Percentiles rank a stretch among this genome's conserved stretches.
phyloP scores from a whole-genome alignment of 352 stramenopile genomes.

The Pythium phragmiticola region DNA sequence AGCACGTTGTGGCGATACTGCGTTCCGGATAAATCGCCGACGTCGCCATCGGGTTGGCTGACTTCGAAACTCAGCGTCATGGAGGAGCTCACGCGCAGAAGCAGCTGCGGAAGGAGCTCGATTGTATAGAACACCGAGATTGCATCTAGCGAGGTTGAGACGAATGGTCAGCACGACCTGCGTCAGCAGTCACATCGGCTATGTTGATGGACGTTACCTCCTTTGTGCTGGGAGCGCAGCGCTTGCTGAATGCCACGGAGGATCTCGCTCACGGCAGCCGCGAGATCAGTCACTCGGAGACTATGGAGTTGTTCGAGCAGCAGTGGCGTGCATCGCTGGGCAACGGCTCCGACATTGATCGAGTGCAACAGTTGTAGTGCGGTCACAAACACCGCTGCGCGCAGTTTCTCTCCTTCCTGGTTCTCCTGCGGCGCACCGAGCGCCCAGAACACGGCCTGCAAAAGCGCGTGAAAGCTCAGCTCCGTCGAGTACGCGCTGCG shows the following conservation, averaged over 20 bases:
- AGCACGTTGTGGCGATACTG: constrained; percentile 34
- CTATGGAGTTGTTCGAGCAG: constrained; percentile 42
- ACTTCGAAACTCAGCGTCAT: constrained; percentile 29
- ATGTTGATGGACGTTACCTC: constrained; percentile 12
- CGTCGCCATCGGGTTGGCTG: constrained; percentile 6
- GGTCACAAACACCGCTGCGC: constrained; percentile 25
- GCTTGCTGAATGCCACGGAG: constrained; percentile 31
- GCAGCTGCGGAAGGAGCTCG: constrained; percentile 43
- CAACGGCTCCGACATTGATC: constrained; percentile 25
- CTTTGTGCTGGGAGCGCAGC: constrained; percentile 30
- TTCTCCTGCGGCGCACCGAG: constrained; percentile 20
- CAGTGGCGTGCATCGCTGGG: constrained; percentile 23
- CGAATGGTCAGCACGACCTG: neutral
- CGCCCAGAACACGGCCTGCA: constrained; percentile 43
- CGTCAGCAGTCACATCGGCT: neutral
- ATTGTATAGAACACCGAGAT: constrained; percentile 40
- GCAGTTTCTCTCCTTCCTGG: constrained; percentile 28
- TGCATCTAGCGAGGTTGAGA: constrained; percentile 20
- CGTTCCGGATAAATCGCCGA: constrained; percentile 29
- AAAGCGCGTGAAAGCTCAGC: constrained; percentile 29
- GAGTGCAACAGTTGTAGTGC: constrained; percentile 34
- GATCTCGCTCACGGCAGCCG: constrained; percentile 32
- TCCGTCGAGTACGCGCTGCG: constrained; percentile 35
- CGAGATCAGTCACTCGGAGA: constrained; percentile 31
- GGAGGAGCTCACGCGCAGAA: constrained; percentile 35